Percentiles rank a stretch among this genome's conserved stretches.
These are phyloP conservation scores for Glycyrrhiza uralensis DNA, from an alignment of 306 rosid genomes.

Conservation along the genomic window DNA sequence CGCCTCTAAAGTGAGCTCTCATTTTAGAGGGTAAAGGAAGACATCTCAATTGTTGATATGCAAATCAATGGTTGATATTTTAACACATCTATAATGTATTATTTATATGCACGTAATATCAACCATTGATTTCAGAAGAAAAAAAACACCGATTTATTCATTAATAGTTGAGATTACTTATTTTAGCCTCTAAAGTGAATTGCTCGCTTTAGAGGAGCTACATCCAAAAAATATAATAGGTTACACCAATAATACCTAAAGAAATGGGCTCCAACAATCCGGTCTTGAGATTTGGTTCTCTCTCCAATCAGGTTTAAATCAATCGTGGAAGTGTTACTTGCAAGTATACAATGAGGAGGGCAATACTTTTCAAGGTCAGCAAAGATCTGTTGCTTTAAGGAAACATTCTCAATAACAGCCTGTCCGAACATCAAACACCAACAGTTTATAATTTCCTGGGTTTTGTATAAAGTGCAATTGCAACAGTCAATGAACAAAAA, in stretches of 20 bases:
- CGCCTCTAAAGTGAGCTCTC: too few relatives aligned
- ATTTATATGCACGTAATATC: too few relatives aligned
- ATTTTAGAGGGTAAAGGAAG: too few relatives aligned
- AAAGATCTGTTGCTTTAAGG: constrained; percentile 88
- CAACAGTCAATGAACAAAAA: background rate
- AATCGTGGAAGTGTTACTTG: constrained; percentile 94
- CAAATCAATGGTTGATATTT: too few relatives aligned
- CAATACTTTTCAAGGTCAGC: constrained; percentile 90
- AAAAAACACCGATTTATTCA: too few relatives aligned
- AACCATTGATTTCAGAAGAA: too few relatives aligned
- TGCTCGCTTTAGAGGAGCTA: too few relatives aligned
- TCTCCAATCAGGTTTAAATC: constrained; percentile 92
- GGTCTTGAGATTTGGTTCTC: constrained; percentile 65
- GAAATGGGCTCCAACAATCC: constrained; percentile 93
- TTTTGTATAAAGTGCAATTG: constrained; percentile 12
- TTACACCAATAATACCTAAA: constrained; percentile 56
- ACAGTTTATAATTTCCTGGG: constrained; percentile 2
- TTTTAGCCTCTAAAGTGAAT: too few relatives aligned
- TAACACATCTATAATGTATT: too few relatives aligned
- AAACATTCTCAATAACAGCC: constrained; percentile 89
- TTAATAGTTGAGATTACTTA: too few relatives aligned
- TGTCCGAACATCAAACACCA: constrained; percentile 41
- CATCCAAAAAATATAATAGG: background rate
- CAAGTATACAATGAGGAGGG: constrained; percentile 85
- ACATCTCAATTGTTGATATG: too few relatives aligned